phyloP scores from a whole-genome alignment of 2,329 filamentous ascomycete species.

The Phaeosphaeriaceae sp. region DNA sequence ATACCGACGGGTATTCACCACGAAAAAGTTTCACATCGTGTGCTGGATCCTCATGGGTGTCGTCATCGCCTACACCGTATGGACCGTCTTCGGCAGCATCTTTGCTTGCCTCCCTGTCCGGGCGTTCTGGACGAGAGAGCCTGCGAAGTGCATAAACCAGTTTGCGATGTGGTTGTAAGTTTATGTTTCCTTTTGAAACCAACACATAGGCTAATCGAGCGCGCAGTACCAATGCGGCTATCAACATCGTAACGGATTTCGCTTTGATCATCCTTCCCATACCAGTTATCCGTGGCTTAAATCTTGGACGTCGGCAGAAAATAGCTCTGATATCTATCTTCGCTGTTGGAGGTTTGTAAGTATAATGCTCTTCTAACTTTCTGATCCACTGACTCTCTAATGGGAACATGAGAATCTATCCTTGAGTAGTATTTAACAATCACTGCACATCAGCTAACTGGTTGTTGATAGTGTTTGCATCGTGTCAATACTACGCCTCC shows the following conservation, averaged over 20 bases:
- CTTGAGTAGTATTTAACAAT: background rate
- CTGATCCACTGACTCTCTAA: background rate
- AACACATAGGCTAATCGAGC: background rate
- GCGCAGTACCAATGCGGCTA: conserved; percentile 28
- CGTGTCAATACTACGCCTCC: conserved; percentile 43
- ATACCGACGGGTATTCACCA: conserved; percentile 40
- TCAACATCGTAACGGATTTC: conserved; percentile 45
- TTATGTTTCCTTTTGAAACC: background rate
- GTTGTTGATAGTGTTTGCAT: conserved; percentile 37
- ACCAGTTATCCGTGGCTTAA: conserved; percentile 42
- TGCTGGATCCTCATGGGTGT: conserved; percentile 33
- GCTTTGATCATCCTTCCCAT: conserved; percentile 44
- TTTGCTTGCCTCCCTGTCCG: conserved; percentile 41
- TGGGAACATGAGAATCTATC: background rate
- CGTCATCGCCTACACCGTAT: conserved; percentile 35
- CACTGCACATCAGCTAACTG: background rate
- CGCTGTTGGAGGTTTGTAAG: conserved; percentile 50
- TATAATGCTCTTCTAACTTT: conserved; percentile 8
- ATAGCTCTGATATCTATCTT: conserved; percentile 47
- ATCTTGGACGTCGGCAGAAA: conserved; percentile 45
- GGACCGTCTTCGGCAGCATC: conserved; percentile 41
- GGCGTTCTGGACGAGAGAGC: conserved; percentile 43
- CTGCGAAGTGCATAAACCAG: conserved; percentile 40
- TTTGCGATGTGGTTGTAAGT: conserved; percentile 36
- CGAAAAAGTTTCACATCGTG: conserved; percentile 30